phyloP scores from a whole-genome alignment of 2,329 filamentous ascomycete species.

The Clonostachys rhizophaga region DNA sequence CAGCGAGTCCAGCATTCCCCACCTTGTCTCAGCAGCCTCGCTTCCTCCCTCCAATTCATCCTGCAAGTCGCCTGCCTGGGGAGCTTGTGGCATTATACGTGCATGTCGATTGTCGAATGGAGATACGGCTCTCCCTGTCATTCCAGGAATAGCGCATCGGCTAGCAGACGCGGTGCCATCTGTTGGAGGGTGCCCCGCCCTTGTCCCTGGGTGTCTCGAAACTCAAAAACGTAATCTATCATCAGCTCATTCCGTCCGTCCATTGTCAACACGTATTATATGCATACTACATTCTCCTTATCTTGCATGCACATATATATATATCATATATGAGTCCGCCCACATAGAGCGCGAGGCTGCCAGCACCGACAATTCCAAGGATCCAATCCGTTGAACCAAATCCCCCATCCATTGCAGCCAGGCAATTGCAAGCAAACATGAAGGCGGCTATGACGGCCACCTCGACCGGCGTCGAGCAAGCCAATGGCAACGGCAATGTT shows the following conservation, averaged over 20 bases:
- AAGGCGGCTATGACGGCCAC: slow-evolving; percentile 26
- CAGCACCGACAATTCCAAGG: background rate
- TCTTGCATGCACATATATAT: background rate
- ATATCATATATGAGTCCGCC: background rate
- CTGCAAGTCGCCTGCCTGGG: too few species aligned
- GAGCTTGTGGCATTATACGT: too few species aligned
- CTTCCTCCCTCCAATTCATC: too few species aligned
- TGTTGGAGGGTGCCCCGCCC: too few species aligned
- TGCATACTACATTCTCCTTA: background rate
- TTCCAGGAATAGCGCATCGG: too few species aligned
- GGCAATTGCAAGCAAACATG: slow-evolving; percentile 10
- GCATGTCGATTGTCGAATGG: too few species aligned
- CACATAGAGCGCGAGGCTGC: background rate
- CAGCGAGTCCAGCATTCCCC: too few species aligned
- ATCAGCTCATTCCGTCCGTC: background rate
- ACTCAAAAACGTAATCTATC: too few species aligned
- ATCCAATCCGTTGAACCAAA: background rate
- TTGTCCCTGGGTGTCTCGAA: too few species aligned
- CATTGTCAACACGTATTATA: background rate
- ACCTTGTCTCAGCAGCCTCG: too few species aligned
- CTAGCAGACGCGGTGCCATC: too few species aligned
- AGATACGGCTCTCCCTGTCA: too few species aligned
- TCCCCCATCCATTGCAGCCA: background rate
- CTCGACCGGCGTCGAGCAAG: slow-evolving; percentile 23
- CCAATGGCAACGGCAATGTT: slow-evolving; percentile 1